Evolutionary conservation across 2,329 filamentous ascomycete species (phyloP), one percentile per base, ranked within the genome.

Genomic region (Proliferodiscus dingleyae): DNA sequence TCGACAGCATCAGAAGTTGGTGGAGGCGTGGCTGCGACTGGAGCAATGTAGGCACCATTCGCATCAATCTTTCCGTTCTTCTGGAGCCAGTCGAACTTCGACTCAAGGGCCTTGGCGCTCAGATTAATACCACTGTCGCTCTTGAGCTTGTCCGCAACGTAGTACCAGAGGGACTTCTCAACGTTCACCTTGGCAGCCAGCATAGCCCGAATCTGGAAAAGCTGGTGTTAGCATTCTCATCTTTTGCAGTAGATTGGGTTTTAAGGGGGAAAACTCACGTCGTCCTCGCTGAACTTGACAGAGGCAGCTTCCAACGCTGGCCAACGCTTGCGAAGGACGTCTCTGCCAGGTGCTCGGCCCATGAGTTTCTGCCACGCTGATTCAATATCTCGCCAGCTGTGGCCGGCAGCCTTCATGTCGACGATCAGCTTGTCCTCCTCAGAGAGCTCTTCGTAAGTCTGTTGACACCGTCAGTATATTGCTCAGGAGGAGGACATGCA

Each of bases 371-470:
- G 36, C 49, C 49, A 51, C 5, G 41, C 49, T 4, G 8, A n/a
- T 24, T 48, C 37, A 18, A 51, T 48, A 13, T 46, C 45, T 13
- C 22, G 16, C 45, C 45, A 48, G 10, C 11, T n/a, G 11, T 47
- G 42, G 28, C 29, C 37, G 2, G 33, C 19, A 18, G 32, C 37
- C 4, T 28, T 30, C 49, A 51, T 48, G 33, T 24, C 32, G 36
- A 51, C 42, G 10, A 51, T 45, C 5, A 51, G 19, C 23, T 43
- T 47, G 11, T 51, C 49, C 11, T 33, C 34, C n/a, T 29, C 41
- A 24, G 26, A 19, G 30, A 51, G 45, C n/a, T 51, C 49, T n/a
- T 40, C 45, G 28, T 41, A 47, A n/a, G 29, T n/a, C 29, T 30
- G 15, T 4, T 15, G 15, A 30, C 15, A n/a, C n/a, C n/a, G 11